Evolutionary conservation across 768 basidiomycete genomes (phyloP), one percentile per base, ranked within the genome.

Genomic region (Lyophyllum semitale): DNA sequence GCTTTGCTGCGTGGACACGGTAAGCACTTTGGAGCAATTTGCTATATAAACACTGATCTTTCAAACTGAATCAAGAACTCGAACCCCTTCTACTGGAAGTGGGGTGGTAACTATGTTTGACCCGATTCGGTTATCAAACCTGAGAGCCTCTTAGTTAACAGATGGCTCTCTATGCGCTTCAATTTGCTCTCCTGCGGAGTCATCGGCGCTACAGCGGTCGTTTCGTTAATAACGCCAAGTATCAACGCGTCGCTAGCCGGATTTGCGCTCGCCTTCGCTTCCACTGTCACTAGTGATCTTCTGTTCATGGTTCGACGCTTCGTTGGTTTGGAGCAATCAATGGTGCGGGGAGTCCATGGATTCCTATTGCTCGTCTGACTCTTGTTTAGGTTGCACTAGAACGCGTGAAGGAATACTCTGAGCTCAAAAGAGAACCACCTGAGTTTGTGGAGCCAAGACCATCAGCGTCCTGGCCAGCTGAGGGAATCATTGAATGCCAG

Each of bases 381-480:
- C 26, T 41, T 51, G 11, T 53, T 17, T 51, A 90, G 88, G 89
- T 93, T 60, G 87, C 91, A 29, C 73, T 93, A 30, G 93, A 95
- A 68, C 88, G 95, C 49, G 83, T 96, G 68, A 94, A 94, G 66
- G 95, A 96, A 72, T 95, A 89, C 67, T 89, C 93, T 4, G 90
- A 93, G 59, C 71, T 95, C 26, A 68, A 75, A 38, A 80, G 80
- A 23, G 95, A 97, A 73, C 80, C 87, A 9, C 78, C 93, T 1
- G 95, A 97, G 67, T 91, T 88, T 64, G 68, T 91, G 41, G 93
- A 96, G 55, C 93, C 91, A 3, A 76, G 93, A n/a, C 94, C 95
- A 4, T 77, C 85, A 0, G 72, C 81, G 6, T 77, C 83, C 30
- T 97, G 95, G 95, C 95, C 95, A 2, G 75, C 83, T 5, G 72